A percentile compares a stretch with the other conserved stretches of the same genome.
These are phyloP conservation scores for Cystobasidium sp. DNA, from an alignment of 1,284 basidiomycete species.

Conservation along the genomic window DNA sequence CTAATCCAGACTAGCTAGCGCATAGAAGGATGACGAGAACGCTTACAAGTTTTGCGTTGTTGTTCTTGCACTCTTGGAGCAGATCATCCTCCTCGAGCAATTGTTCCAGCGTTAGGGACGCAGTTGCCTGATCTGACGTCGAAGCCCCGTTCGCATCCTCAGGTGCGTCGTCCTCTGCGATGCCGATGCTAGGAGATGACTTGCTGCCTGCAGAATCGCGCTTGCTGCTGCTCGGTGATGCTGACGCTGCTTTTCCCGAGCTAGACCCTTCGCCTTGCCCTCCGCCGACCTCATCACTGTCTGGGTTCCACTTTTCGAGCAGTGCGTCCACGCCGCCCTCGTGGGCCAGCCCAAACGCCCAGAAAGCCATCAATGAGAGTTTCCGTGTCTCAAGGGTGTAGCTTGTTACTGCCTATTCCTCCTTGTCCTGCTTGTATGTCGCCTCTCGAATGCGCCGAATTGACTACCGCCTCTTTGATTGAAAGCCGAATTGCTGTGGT, in stretches of 20 bases:
- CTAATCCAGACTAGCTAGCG: neutral
- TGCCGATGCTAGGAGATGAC: slow-evolving; percentile 22
- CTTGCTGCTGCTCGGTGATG: neutral
- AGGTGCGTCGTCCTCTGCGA: slow-evolving; percentile 4
- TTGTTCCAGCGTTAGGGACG: slow-evolving; percentile 37
- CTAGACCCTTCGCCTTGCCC: neutral
- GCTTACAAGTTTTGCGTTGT: slow-evolving; percentile 43
- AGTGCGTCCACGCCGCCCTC: slow-evolving; percentile 31
- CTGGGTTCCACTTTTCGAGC: slow-evolving; percentile 34
- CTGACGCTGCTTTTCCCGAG: neutral
- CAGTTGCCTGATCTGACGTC: neutral
- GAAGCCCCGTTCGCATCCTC: neutral
- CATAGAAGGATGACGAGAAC: neutral
- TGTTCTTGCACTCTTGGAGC: slow-evolving; percentile 44
- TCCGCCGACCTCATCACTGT: neutral
- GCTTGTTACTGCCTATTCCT: too few relatives aligned
- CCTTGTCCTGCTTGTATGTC: too few relatives aligned
- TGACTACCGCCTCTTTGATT: too few relatives aligned
- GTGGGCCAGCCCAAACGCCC: slow-evolving; percentile 36
- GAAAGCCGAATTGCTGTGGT: too few relatives aligned
- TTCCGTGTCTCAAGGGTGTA: neutral
- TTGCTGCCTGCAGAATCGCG: neutral
- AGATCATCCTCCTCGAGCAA: slow-evolving; percentile 47
- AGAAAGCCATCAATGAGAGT: slow-evolving; percentile 32
- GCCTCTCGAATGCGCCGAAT: too few relatives aligned